A percentile compares a stretch with the other conserved stretches of the same genome.
phyloP scores from a whole-genome alignment of 805 yeast species.

The Saturnispora ahearnii region DNA sequence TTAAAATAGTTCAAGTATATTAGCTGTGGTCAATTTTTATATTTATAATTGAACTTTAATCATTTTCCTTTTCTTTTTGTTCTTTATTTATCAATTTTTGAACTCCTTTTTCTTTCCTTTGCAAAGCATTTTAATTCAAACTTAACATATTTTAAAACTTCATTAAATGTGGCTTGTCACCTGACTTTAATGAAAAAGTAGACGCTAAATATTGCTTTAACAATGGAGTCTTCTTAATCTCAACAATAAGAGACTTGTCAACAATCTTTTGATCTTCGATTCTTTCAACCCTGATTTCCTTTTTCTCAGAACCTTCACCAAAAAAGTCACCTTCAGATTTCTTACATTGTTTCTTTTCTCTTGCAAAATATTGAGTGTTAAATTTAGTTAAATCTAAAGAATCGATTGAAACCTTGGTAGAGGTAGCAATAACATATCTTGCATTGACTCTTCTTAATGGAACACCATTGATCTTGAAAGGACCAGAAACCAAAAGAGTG shows the following conservation, averaged over 20 bases:
- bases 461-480: conserved; percentile 99
- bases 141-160: conserved; percentile 56
- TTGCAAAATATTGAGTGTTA: conserved; percentile 92
- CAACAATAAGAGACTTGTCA: conserved; percentile 85
- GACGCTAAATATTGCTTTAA: conserved; percentile 94
- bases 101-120: too few relatives aligned
- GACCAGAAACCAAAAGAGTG: conserved; percentile 96
- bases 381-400: conserved; percentile 83
- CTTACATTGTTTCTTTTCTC: conserved; percentile 70
- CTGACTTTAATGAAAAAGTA: conserved; percentile 92
- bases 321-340: conserved; percentile 92
- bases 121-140: too few relatives aligned
- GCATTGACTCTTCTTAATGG: conserved; percentile 99
- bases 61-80: background rate
- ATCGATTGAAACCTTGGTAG: conserved; percentile 75
- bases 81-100: background rate
- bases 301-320: conserved; percentile 53
- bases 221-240: conserved; percentile 95
- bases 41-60: background rate
- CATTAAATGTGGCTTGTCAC: conserved; percentile 98
- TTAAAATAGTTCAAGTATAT: too few relatives aligned
- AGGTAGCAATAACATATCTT: conserved; percentile 97
- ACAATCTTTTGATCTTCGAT: conserved; percentile 94
- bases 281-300: conserved; percentile 88
- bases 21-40: background rate